These are phyloP conservation scores for Citrus glauca DNA, from an alignment of 345 rosid genomes.

Conservation along the genomic window DNA sequence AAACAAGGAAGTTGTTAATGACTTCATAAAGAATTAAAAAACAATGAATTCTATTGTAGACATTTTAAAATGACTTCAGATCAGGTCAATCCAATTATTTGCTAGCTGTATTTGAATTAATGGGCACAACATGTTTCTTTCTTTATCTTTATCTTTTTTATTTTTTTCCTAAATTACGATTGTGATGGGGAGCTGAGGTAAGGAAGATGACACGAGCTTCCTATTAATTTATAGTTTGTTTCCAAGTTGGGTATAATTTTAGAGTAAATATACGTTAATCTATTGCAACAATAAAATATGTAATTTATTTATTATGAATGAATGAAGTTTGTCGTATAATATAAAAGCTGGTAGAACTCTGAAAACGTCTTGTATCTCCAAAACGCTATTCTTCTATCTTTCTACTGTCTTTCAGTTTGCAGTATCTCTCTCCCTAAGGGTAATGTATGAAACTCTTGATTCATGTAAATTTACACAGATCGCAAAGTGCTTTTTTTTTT, in stretches of 20 bases:
- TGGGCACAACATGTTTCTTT: no score
- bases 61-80: no score
- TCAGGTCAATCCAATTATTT: no score
- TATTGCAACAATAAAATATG: neutral
- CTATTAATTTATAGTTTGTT: no score
- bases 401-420: neutral
- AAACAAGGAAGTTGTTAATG: no score
- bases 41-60: no score
- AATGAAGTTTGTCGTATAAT: neutral
- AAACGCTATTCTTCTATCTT: neutral
- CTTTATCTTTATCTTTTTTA: no score
- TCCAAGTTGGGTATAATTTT: neutral
- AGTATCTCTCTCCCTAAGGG: neutral
- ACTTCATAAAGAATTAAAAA: no score
- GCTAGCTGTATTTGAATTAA: no score
- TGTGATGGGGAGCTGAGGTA: no score
- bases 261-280: neutral
- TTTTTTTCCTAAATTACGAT: no score
- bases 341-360: neutral
- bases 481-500: neutral
- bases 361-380: neutral
- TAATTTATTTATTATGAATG: neutral
- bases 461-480: neutral
- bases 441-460: neutral
- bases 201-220: neutral